phyloP scores from a whole-genome alignment of 208 protist genomes.

The Wallacemonas rigidus region DNA sequence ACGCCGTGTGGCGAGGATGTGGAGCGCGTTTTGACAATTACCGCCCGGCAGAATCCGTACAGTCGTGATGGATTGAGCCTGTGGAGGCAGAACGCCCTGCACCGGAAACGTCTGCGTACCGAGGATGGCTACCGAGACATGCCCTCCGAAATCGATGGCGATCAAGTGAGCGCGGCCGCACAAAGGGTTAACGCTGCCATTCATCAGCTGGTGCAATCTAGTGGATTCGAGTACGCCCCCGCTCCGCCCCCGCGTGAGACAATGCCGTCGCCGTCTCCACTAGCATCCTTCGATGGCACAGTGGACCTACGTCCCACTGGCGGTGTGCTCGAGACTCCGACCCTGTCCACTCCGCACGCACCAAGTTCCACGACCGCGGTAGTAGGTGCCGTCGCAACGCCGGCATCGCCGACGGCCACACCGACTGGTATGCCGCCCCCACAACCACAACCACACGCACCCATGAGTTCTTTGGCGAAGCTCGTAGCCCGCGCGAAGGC shows the following conservation, averaged over 20 bases:
- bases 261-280: not conserved
- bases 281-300: too few relatives aligned
- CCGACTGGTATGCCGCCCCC: conserved; percentile 2
- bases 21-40: conserved; percentile 10
- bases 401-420: not conserved
- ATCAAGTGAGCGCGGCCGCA: not conserved
- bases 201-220: conserved; percentile 11
- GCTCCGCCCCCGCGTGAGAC: not conserved
- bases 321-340: too few relatives aligned
- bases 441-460: not conserved
- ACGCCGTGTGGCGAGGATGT: not conserved
- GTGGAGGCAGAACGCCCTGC: conserved; percentile 5
- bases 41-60: conserved; percentile 7
- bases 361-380: too few relatives aligned
- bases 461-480: conserved; percentile 48
- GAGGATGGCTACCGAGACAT: not conserved
- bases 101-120: not conserved
- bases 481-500: conserved; percentile 55
- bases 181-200: not conserved
- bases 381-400: not conserved
- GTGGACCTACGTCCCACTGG: too few relatives aligned
- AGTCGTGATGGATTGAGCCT: conserved; percentile 6
- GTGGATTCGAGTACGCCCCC: not conserved
- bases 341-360: too few relatives aligned
- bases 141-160: not conserved